Evolutionary conservation across 179 eudicot species (phyloP).

Genomic region (Beta macrorhiza): DNA sequence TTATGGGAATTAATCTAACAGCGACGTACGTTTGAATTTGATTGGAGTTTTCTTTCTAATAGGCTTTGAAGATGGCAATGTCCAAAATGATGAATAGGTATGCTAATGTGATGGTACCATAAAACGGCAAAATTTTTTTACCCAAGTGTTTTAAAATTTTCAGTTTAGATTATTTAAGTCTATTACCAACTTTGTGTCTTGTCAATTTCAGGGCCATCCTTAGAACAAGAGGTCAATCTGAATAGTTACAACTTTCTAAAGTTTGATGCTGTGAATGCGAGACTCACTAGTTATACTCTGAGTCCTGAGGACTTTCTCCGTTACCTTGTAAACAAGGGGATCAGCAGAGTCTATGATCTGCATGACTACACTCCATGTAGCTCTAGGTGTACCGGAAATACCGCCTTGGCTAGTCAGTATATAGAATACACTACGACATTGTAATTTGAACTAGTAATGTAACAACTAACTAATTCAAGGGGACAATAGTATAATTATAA

Average conservation of each 20-base stretch:
- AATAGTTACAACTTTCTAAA: not conserved
- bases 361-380: too few species aligned
- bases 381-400: too few species aligned
- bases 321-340: not conserved
- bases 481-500: too few species aligned
- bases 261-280: not conserved
- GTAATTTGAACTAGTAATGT: not conserved
- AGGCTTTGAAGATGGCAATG: not conserved
- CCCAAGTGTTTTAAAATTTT: not conserved
- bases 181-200: not conserved
- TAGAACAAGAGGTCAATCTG: not conserved
- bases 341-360: too few species aligned
- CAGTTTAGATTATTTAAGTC: not conserved
- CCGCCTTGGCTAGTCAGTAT: not conserved
- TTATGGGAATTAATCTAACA: not conserved
- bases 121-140: not conserved
- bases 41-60: not conserved
- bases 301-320: too few species aligned
- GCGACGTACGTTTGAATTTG: not conserved
- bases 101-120: not conserved
- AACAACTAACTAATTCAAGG: too few species aligned
- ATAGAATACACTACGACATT: too few species aligned
- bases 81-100: not conserved
- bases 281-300: slow-evolving; percentile 2
- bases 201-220: slow-evolving; percentile 2